These are phyloP conservation scores for Boletus bicolor DNA, from an alignment of 768 basidiomycete species.

Conservation along the genomic window DNA sequence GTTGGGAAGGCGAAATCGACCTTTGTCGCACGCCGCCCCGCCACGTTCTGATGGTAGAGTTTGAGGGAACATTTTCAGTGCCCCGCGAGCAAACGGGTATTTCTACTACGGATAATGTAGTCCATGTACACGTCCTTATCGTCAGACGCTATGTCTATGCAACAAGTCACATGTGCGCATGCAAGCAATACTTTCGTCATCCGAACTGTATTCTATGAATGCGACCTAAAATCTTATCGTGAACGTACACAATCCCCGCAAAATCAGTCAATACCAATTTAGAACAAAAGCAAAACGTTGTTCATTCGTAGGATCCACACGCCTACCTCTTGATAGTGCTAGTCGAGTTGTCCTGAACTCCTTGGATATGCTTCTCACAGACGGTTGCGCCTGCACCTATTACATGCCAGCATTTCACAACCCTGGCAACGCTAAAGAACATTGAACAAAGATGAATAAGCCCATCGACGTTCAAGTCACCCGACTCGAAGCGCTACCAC, in stretches of 20 bases:
- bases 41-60: conserved; percentile 54
- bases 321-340: not conserved
- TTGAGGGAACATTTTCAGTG: too few relatives aligned
- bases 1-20: conserved; percentile 74
- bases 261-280: not conserved
- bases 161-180: conserved; percentile 11
- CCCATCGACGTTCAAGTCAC: not conserved
- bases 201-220: not conserved
- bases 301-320: not conserved
- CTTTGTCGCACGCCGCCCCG: conserved; percentile 75
- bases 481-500: conserved; percentile 15
- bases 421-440: conserved; percentile 29
- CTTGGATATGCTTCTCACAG: conserved; percentile 12
- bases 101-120: conserved; percentile 11
- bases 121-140: conserved; percentile 9
- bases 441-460: not conserved
- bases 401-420: conserved; percentile 36
- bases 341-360: not conserved
- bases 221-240: not conserved
- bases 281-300: not conserved
- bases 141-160: conserved; percentile 11
- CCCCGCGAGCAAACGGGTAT: not conserved
- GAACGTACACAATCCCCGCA: not conserved
- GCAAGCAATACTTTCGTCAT: not conserved
- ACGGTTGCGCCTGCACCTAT: conserved; percentile 38